Conservation (phyloP, 2,329 filamentous ascomycete species). For the Kalaharituber pfeilii region DNA sequence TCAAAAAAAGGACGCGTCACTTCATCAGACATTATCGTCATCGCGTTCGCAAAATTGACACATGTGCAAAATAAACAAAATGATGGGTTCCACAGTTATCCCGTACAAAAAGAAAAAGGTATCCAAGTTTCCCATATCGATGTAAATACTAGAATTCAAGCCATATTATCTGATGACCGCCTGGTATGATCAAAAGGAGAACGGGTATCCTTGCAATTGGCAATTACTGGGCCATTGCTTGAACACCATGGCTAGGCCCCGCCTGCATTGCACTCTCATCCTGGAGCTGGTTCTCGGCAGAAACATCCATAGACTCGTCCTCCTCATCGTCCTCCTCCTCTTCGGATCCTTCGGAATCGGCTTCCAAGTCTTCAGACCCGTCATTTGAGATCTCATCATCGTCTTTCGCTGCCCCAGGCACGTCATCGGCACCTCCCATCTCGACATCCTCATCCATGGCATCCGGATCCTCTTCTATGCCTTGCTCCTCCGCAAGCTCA, state of each 20-base stretch:
- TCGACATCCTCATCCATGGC: slow-evolving; percentile 48
- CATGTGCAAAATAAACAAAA: no score
- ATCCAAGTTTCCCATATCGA: no score
- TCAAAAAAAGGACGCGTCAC: no score
- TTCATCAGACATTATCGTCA: no score
- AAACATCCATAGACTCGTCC: slow-evolving; percentile 31
- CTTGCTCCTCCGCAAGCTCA: slow-evolving; percentile 50
- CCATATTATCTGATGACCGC: no score
- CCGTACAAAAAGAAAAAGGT: no score
- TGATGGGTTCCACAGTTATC: no score
- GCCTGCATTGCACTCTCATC: background rate
- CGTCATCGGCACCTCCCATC: slow-evolving; percentile 53
- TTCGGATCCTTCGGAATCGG: slow-evolving; percentile 55
- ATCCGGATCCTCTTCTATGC: slow-evolving; percentile 30
- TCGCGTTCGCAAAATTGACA: no score
- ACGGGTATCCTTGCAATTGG: no score
- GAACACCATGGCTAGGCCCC: background rate
- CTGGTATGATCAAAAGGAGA: no score
- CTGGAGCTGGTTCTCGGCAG: background rate
- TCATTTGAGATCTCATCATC: slow-evolving; percentile 49
- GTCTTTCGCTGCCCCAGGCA: slow-evolving; percentile 39
- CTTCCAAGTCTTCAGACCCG: slow-evolving; percentile 62
- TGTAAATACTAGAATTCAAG: no score
- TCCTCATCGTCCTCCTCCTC: slow-evolving; percentile 51
- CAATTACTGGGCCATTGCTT: no score